Evolutionary conservation across 2,329 filamentous ascomycete genomes (phyloP).

Genomic region (Pseudocercospora pini-densiflorae): DNA sequence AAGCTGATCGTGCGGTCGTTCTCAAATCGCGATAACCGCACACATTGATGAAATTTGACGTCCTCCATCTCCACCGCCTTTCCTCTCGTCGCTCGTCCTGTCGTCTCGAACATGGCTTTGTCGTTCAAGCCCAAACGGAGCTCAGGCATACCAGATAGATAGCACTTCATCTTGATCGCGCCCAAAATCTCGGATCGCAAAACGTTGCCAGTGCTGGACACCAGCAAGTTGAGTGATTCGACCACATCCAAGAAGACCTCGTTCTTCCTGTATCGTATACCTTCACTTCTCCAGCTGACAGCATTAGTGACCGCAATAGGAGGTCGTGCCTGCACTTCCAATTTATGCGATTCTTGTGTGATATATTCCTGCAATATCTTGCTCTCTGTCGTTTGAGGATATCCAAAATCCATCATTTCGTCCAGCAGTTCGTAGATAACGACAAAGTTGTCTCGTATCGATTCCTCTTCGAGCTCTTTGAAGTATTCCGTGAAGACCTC

Average conservation of each 20-base stretch:
- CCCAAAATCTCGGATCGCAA: slow-evolving; percentile 94
- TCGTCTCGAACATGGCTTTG: slow-evolving; percentile 99
- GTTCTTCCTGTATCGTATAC: slow-evolving; percentile 98
- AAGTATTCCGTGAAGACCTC: slow-evolving; percentile 99
- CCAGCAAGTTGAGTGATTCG: slow-evolving; percentile 93
- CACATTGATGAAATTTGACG: slow-evolving; percentile 99
- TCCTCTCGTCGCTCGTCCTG: slow-evolving; percentile 87
- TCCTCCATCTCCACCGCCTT: slow-evolving; percentile 99
- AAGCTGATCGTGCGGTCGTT: slow-evolving; percentile 99
- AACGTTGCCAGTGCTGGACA: slow-evolving; percentile 93
- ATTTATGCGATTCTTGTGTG: slow-evolving; percentile 98
- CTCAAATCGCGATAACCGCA: slow-evolving; percentile 92
- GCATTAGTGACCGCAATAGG: slow-evolving; percentile 98
- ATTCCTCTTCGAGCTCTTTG: slow-evolving; percentile 98
- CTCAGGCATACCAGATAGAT: slow-evolving; percentile 97
- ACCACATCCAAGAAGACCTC: slow-evolving; percentile 98
- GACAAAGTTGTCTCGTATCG: slow-evolving; percentile 98
- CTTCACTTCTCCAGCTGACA: slow-evolving; percentile 96
- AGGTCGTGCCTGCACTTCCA: slow-evolving; percentile 93
- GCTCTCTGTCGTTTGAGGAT: slow-evolving; percentile 96
- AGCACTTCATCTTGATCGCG: slow-evolving; percentile 99
- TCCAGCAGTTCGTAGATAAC: slow-evolving; percentile 98
- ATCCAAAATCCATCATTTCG: slow-evolving; percentile 99
- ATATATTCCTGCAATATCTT: slow-evolving; percentile 98
- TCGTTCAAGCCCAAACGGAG: slow-evolving; percentile 93